Base-by-base conservation (phyloP, 345 rosid species). In the Eucalyptus erythrocorys region DNA sequence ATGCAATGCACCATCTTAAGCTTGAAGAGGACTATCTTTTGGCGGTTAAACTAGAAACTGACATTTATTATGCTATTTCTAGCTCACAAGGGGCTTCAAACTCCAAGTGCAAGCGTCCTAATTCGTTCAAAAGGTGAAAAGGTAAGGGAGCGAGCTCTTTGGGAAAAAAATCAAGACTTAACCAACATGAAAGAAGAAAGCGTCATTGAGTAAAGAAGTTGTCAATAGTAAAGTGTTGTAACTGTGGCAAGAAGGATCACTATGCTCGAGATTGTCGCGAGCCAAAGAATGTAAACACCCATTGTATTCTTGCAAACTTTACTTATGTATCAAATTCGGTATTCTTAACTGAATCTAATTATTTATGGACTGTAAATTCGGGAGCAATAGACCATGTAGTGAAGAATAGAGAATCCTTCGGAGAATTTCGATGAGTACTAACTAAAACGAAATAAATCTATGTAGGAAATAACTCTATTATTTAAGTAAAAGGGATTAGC, bases 381-480 rank as follows among this genome's bases (percentile, higher is more conserved):
- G 0, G 19, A 26, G 19, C 19, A 13, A 61, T 1, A 13, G 2
- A 30, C 19, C 19, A 30, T 11, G 12, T 61, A 30, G 9, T n/a
- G 3, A 61, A 61, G 0, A 14, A 30, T 13, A 30, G 0, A 26
- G 4, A 30, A 8, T 13, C 19, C 7, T 61, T 61, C 4, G 9
- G 30, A 3, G 19, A 61, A 14, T 61, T 61, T 1, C 10, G 1
- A 30, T 1, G 19, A 13, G 9, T 61, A 13, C 5, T 14, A 0
- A 6, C 3, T 13, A 3, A 5, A 30, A 14, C 0, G 8, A 61
- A 30, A 13, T 61, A 3, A 7, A 30, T 61, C 5, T 61, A 19
- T 51, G 2, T 21, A 1, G 26, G 5, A 51, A 51, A 51, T 2
- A 51, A 51, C 21, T 7, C 21, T 51, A 19, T 4, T 19, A 10